These are phyloP conservation scores for Aegilops longissima DNA, from an alignment of 176 grass and related monocot genomes.

Conservation along the genomic window DNA sequence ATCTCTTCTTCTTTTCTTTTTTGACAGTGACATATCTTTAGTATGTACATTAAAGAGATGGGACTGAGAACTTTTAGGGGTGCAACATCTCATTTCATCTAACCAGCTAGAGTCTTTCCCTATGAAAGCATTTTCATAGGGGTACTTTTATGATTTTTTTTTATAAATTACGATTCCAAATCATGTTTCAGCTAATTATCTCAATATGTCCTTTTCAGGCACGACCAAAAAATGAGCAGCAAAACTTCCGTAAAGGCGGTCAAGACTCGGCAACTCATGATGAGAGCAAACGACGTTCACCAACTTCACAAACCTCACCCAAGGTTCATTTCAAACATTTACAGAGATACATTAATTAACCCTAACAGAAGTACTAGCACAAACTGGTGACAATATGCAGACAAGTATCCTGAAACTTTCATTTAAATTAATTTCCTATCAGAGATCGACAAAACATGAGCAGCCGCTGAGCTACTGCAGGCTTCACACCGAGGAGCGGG, in stretches of 20 bases:
- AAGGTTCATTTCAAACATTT: constrained; percentile 31
- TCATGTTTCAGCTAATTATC: not conserved
- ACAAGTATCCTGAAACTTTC: not conserved
- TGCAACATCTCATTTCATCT: constrained; percentile 13
- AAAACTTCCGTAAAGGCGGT: constrained; percentile 32
- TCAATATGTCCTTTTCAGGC: constrained; percentile 4
- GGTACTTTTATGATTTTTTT: not conserved
- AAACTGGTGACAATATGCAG: no score
- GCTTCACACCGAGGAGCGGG: constrained; percentile 87
- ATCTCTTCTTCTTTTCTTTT: not conserved
- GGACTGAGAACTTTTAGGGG: not conserved
- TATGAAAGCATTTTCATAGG: not conserved
- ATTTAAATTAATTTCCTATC: not conserved
- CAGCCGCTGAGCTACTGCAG: constrained; percentile 50
- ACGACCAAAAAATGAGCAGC: constrained; percentile 42
- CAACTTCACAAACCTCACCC: constrained; percentile 44
- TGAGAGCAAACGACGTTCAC: constrained; percentile 44
- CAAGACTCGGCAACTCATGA: constrained; percentile 25
- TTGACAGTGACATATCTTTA: not conserved
- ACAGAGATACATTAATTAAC: not conserved
- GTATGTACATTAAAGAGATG: not conserved
- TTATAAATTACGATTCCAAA: not conserved
- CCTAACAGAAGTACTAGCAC: no score
- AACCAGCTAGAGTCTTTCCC: not conserved
- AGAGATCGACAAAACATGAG: constrained; percentile 46